These are phyloP conservation scores for Cordyceps farinosa DNA, from an alignment of 2,329 filamentous ascomycete genomes.

Conservation along the genomic window DNA sequence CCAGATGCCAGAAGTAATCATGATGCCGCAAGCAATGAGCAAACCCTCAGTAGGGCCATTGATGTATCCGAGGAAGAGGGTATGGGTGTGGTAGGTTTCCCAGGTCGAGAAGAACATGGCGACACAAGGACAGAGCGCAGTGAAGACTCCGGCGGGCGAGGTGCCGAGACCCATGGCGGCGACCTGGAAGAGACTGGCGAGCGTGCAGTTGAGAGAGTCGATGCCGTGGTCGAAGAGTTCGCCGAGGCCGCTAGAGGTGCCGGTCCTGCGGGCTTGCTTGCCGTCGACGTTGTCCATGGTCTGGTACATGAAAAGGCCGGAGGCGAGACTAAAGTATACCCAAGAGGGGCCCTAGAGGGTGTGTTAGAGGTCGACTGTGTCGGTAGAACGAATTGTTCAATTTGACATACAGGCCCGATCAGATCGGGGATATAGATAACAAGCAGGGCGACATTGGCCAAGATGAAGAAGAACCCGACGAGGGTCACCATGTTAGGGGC, in stretches of 20 bases:
- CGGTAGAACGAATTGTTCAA: neutral
- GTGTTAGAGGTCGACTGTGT: neutral
- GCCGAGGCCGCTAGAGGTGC: conserved; percentile 89
- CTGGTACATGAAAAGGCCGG: conserved; percentile 97
- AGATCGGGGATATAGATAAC: conserved; percentile 84
- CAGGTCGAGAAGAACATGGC: conserved; percentile 99
- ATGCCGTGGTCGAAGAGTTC: conserved; percentile 99
- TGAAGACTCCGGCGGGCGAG: conserved; percentile 82
- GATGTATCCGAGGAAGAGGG: conserved; percentile 90
- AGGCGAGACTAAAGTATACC: conserved; percentile 93
- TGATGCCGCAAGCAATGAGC: conserved; percentile 80
- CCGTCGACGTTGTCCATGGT: conserved; percentile 99
- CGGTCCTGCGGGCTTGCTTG: conserved; percentile 92
- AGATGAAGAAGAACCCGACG: conserved; percentile 89
- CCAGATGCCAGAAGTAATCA: conserved; percentile 82
- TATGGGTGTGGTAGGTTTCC: conserved; percentile 99
- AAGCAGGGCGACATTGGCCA: conserved; percentile 73
- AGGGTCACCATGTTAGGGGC: conserved; percentile 98
- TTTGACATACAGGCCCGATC: conserved; percentile 70
- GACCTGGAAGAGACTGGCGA: conserved; percentile 85
- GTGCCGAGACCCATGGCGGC: conserved; percentile 90
- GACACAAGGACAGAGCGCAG: conserved; percentile 82
- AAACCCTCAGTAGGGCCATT: conserved; percentile 96
- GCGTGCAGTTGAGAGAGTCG: conserved; percentile 94
- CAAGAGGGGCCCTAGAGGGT: conserved; percentile 69